Evolutionary conservation across 345 rosid genomes (phyloP).

Genomic region (Eucalyptus pauciflora): DNA sequence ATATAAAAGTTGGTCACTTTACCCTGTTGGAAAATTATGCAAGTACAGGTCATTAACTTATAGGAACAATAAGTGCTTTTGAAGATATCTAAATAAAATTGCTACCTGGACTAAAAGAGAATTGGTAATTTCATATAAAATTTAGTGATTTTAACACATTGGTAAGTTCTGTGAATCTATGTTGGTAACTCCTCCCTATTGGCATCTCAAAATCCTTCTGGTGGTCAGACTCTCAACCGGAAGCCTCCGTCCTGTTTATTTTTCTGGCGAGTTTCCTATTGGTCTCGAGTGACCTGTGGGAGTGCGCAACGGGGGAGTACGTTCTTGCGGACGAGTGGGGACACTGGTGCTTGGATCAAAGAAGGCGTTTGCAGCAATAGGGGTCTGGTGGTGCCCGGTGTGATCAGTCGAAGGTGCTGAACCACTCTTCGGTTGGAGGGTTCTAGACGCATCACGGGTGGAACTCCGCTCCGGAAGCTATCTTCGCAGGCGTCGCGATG

Average conservation of each 20-base stretch:
- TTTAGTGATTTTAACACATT: constrained; percentile 9
- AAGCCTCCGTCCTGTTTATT: constrained; percentile 12
- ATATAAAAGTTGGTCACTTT: neutral
- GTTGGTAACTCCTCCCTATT: neutral
- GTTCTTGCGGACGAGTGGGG: constrained; percentile 22
- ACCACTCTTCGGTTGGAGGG: neutral
- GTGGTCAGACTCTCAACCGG: constrained; percentile 19
- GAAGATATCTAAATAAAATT: neutral
- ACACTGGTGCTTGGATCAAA: neutral
- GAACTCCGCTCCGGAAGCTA: constrained; percentile 2
- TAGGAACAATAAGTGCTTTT: neutral
- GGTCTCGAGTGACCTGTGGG: constrained; percentile 11
- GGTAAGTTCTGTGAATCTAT: neutral
- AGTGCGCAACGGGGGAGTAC: constrained; percentile 2
- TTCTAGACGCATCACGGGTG: too few species aligned
- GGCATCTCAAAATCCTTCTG: neutral
- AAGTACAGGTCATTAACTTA: neutral
- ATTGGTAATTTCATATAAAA: neutral
- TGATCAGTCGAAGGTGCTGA: constrained; percentile 19
- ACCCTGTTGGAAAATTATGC: neutral
- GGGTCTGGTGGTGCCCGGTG: constrained; percentile 31
- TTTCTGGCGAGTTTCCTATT: constrained; percentile 28
- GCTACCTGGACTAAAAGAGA: neutral
- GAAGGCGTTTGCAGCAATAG: neutral
- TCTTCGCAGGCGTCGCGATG: constrained; percentile 5